Evolutionary conservation across 1,284 basidiomycete species (phyloP), one percentile per base, ranked within the genome.

Genomic region (Volvariella surrecta): DNA sequence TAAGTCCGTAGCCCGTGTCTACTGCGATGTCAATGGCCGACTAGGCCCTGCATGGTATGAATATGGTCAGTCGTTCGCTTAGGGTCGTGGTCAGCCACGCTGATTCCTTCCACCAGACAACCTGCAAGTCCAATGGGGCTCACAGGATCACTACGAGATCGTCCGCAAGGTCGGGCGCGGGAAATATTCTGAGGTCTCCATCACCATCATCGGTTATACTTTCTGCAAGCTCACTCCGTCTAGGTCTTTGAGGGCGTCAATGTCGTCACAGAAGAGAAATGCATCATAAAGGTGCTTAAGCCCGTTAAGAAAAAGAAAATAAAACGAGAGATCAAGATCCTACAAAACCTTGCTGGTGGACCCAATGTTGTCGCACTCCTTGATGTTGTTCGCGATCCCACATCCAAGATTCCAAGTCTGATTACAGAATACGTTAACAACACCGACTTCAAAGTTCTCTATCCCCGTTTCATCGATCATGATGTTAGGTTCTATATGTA

Each of bases 251-350:
- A 98, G 66, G 95, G 93, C 4, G 82, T 97, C 58, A 94, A 98
- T 64, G 82, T 97, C 45, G 82, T 89, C 24, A 88, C 86, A 49
- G 89, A 89, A 57, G 88, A 94, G 62, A 94, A 96, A 66, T 96
- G 94, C 64, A 94, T 98, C 64, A 93, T 98, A 71, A 98, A 99
- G 66, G 94, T 98, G 40, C 74, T 99, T 51, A 99, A 99, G 67
- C 96, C 96, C 1, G 95, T 99, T 40, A 98, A 99, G 76, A 98
- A 98, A 79, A 98, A 98, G 80, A 99, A 99, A 73, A 98, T 99
- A 68, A 98, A 98, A 73, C 79, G 95, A 50, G 95, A 99, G 70
- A 97, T 99, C 67, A 98, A 99, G 74, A 97, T 99, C 55, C 67
- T 99, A 31, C 93, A 96, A 64, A 98, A 98, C 64, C 74, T 98